Percentiles rank a stretch among this genome's conserved stretches.
These are phyloP conservation scores for Phialophora macrospora DNA, from an alignment of 2,329 filamentous ascomycete species.

Conservation along the genomic window DNA sequence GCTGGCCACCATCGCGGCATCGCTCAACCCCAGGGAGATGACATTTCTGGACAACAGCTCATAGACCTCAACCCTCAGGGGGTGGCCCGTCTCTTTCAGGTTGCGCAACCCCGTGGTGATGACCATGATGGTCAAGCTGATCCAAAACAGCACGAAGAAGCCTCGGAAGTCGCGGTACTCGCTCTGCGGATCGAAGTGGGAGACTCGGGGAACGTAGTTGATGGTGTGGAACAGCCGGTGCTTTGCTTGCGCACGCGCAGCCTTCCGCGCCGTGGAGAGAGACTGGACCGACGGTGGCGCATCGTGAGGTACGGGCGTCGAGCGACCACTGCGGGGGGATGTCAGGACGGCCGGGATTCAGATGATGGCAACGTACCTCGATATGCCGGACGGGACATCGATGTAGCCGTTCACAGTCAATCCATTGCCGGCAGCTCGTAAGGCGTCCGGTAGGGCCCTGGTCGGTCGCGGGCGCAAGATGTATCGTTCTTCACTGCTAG, in stretches of 20 bases:
- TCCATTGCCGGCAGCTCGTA: conserved; percentile 37
- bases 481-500: conserved; percentile 28
- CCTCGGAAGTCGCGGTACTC: conserved; percentile 94
- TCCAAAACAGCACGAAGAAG: conserved; percentile 99
- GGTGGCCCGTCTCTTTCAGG: conserved; percentile 88
- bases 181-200: conserved; percentile 90
- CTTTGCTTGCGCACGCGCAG: conserved; percentile 78
- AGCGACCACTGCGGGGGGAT: conserved; percentile 66
- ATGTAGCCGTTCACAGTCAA: conserved; percentile 37
- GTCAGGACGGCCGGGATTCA: conserved; percentile 11
- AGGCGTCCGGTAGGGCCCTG: conserved; percentile 27
- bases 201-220: conserved; percentile 86
- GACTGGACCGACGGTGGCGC: conserved; percentile 90
- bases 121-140: conserved; percentile 94
- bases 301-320: conserved; percentile 83
- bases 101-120: conserved; percentile 92
- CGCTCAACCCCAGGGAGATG: conserved; percentile 81
- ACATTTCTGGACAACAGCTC: conserved; percentile 84
- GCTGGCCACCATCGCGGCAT: conserved; percentile 80
- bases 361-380: conserved; percentile 43
- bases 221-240: conserved; percentile 90
- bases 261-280: conserved; percentile 81
- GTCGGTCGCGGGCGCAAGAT: conserved; percentile 34
- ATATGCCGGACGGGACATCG: conserved; percentile 44
- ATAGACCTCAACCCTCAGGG: conserved; percentile 86